Base-by-base conservation (phyloP, 75 land plant species). In the Picea sitchensis region DNA sequence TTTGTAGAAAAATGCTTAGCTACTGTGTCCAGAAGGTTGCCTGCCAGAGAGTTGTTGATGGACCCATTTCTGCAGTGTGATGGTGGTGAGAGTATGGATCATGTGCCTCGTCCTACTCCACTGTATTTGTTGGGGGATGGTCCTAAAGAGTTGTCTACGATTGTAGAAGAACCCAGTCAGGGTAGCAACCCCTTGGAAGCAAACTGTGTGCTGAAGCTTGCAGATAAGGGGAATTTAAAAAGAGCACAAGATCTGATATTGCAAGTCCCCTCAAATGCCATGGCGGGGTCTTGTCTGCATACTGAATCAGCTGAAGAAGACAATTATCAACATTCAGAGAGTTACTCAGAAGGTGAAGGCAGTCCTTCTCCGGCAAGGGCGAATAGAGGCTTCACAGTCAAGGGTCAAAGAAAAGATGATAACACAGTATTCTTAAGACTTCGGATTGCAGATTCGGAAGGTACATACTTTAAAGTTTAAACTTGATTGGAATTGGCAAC, bases 1-100 rank as follows among this genome's bases (percentile, higher is more conserved):
- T 96, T 96, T 74, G 87, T 96, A 61, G 96, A 90, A 78, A 96
- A 92, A 81, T 96, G 98, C 63, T 78, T 96, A 57, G 90, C 89
- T 31, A 59, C 80, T 63, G 94, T 79, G 20, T 87, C 91, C 77
- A 77, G 80, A 17, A 81, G 96, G 60, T 86, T 89, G 76, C 61
- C 98, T 64, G 99, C 99, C 6, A 92, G 86, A 36, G 98, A 96
- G 82, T 87, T 96, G 21, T 76, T 96, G 75, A 81, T 68, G 88
- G 93, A 96, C 61, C 93, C 99, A 0, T 96, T 96, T 88, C 92
- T 96, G 11, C 90, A 79, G 69, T 32, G 80, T 72, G 86, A 86
- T 73, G 83, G 81, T n/a, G 93, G 79, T 69, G 88, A 81, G 61
- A 81, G 67, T 77, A 23, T 71, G 15, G 74, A 78, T 30, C 82